A percentile compares a stretch with the other conserved stretches of the same genome.
These are phyloP conservation scores for Dryas integrifolia DNA, from an alignment of 331 rosid genomes.

Conservation along the genomic window DNA sequence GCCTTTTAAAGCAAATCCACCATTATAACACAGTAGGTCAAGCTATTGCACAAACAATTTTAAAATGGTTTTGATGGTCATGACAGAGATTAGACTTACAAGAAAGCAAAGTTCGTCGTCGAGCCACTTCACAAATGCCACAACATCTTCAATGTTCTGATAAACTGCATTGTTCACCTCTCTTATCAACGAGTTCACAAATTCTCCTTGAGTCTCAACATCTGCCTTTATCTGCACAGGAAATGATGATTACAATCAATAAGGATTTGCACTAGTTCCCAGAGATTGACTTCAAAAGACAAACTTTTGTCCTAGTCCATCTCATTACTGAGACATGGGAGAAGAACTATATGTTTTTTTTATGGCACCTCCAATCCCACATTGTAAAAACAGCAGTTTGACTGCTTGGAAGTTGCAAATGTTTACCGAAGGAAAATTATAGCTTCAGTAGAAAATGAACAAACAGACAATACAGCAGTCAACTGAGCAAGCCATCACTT, in stretches of 20 bases:
- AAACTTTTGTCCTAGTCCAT: neutral
- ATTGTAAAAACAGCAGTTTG: neutral
- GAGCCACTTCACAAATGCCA: constrained; percentile 96
- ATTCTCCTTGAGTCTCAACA: constrained; percentile 95
- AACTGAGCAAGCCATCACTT: constrained; percentile 34
- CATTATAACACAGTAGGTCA: neutral
- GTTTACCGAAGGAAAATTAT: neutral
- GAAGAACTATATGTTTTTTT: too few species aligned
- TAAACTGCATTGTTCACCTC: constrained; percentile 90
- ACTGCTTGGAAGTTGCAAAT: neutral
- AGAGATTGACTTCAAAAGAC: neutral
- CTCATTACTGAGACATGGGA: neutral
- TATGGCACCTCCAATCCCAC: too few species aligned
- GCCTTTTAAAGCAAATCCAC: neutral
- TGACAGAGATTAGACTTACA: constrained; percentile 45
- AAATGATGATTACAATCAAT: neutral
- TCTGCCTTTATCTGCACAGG: constrained; percentile 86
- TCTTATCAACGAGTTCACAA: constrained; percentile 83
- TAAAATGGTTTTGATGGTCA: neutral
- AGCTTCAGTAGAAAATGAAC: neutral
- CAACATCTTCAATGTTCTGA: constrained; percentile 81
- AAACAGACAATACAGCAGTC: neutral
- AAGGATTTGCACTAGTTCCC: neutral
- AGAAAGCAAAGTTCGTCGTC: constrained; percentile 99
- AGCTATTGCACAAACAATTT: neutral